Evolutionary conservation across 148 eudicot species (phyloP), one percentile per base, ranked within the genome.

Genomic region (Nepenthes mirabilis): DNA sequence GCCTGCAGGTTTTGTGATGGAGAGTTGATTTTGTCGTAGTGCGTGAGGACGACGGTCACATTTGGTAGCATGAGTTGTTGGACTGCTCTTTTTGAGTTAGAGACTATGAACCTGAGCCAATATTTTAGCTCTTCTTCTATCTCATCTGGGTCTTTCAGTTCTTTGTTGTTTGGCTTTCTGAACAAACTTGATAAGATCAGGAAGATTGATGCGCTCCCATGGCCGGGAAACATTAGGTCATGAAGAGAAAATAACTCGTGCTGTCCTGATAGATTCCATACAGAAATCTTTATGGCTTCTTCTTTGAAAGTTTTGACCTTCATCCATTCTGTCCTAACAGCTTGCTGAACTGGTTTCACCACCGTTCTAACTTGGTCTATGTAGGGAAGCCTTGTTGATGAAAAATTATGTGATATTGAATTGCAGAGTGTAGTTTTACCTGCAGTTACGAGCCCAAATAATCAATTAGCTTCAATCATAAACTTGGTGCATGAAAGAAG

Each of bases 141-240:
- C 70, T 88, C 96, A 49, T 57, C 23, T 5, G 86, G 74, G 62
- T 61, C 53, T 70, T 91, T 91, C n/a, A 74, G 81, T 64, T 91
- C 94, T 76, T 76, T 78, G 70, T 88, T 91, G 73, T 48, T 80
- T 37, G 88, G 80, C 57, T 82, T 85, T 61, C 76, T 66, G 56
- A 73, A 83, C 68, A 88, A 65, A 71, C 91, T 88, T 47, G 77
- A 62, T 57, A 83, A 32, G 65, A 88, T 71, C 49, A 93, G 61
- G 74, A 91, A 91, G 69, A 77, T 50, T 2, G 90, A 85, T 8
- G 98, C 90, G 62, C 98, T 85, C 37, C 93, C 96, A 58, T 85
- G 88, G 33, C 98, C 98, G 0, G 98, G 98, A 62, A 91, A 91
- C 98, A 91, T 88, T 61, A 88, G 77, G 69, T 91, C 94, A 13